Conservation (phyloP, 768 basidiomycete genomes). For the Leccinum olivaceopallidum region DNA sequence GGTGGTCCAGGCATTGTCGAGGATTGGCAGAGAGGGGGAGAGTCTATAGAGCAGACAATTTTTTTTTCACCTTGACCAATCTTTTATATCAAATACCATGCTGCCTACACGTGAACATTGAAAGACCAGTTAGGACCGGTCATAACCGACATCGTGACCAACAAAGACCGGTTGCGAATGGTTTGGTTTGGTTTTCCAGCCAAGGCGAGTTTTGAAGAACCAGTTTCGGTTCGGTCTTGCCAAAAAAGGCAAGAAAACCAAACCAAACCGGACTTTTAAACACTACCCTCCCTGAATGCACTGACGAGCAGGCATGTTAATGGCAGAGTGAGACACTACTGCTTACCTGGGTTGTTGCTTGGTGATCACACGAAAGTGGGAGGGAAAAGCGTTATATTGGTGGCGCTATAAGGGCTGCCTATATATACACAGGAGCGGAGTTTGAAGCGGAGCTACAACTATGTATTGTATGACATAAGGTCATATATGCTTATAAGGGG, state of each 20-base stretch:
- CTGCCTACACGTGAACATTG: background rate
- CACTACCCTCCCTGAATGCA: too few relatives aligned
- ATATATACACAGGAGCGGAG: too few relatives aligned
- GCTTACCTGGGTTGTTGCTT: too few relatives aligned
- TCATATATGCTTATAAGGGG: too few relatives aligned
- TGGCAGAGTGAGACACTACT: too few relatives aligned
- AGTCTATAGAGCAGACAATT: background rate
- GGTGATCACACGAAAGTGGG: too few relatives aligned
- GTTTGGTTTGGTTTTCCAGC: background rate
- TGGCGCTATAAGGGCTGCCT: too few relatives aligned
- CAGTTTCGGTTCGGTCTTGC: background rate
- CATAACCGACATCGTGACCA: background rate
- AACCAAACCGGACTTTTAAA: too few relatives aligned
- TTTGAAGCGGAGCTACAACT: too few relatives aligned
- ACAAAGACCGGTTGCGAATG: background rate
- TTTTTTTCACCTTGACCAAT: background rate
- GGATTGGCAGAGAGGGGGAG: background rate
- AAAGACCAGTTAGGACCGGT: background rate
- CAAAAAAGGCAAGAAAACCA: background rate
- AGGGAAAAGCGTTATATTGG: too few relatives aligned
- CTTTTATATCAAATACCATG: background rate
- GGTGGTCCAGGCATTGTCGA: background rate
- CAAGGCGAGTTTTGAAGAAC: background rate
- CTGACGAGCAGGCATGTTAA: too few relatives aligned
- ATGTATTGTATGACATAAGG: too few relatives aligned